Conservation (phyloP, 768 basidiomycete species). For the Filobasidium floriforme region DNA sequence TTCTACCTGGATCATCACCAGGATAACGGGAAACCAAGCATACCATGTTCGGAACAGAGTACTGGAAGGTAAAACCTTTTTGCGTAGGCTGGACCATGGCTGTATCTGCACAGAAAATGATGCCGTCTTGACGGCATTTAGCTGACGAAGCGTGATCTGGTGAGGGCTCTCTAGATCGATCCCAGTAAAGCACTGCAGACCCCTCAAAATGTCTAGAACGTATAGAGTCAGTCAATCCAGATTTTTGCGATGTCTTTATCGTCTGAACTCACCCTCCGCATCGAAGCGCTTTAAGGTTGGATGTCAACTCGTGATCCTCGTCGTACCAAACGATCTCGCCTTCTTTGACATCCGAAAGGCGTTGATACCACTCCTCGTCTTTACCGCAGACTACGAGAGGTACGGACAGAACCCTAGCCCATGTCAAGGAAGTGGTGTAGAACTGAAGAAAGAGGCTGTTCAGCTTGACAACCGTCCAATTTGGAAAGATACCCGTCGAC, state of each 20-base stretch:
- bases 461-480: not conserved
- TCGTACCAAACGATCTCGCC: conserved; percentile 35
- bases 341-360: conserved; percentile 26
- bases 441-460: conserved; percentile 27
- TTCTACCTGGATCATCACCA: not conserved
- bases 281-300: conserved; percentile 33
- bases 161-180: conserved; percentile 32
- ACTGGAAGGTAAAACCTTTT: conserved; percentile 38
- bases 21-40: conserved; percentile 5
- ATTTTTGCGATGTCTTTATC: too few relatives aligned
- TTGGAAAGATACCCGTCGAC: not conserved
- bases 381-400: conserved; percentile 35
- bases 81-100: conserved; percentile 43
- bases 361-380: conserved; percentile 40
- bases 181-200: conserved; percentile 40
- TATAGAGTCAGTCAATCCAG: not conserved
- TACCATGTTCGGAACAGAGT: conserved; percentile 43
- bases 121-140: conserved; percentile 33
- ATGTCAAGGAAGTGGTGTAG: conserved; percentile 40
- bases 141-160: conserved; percentile 24
- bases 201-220: conserved; percentile 38
- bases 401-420: conserved; percentile 36
- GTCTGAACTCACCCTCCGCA: conserved; percentile 39
- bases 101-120: conserved; percentile 40
- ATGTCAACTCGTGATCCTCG: conserved; percentile 26